Evolutionary conservation across 108 stramenopile species (phyloP), one percentile per base, ranked within the genome.

Genomic region (Cyclotella sp.): DNA sequence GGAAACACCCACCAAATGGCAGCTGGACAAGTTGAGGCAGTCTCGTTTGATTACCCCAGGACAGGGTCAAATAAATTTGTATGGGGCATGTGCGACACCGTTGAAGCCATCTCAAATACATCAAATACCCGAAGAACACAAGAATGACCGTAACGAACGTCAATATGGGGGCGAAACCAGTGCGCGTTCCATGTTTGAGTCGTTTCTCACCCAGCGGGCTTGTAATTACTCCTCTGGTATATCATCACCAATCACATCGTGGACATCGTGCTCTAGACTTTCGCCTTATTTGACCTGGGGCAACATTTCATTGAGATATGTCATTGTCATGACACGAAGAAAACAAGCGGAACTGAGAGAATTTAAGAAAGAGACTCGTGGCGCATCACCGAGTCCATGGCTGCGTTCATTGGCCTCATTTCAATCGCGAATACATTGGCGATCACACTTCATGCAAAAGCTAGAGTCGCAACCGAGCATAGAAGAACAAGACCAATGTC

Each of bases 401-500:
- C 64, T 88, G 16, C 76, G 78, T 52, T 89, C 88, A n/a, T 52
- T 91, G n/a, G 76, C 81, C 55, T 81, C 88, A 24, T 91, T 91
- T 80, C 75, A 82, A 51, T 89, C 88, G 18, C 70, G 90, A 26
- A 69, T 89, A 55, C 90, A 91, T 67, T 91, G 90, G 90, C 55
- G 90, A 18, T 83, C 84, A 12, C 90, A 91, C 51, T 91, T 91
- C 45, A 84, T 88, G 26, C 90, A 91, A 75, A 91, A 91, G 43
- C 66, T 91, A 4, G 90, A 91, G 67, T 59, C 76, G 16, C 88
- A 91, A 51, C 90, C 90, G 24, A 66, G 49, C 19, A 26, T 91
- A 62, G 90, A 89, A 67, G 68, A 78, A 34, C 55, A 68, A 45
- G 87, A 88, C 43, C 63, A 86, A 64, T 86, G 85, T 61, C 53